Evolutionary conservation across 2,329 filamentous ascomycete species (phyloP).

Genomic region (Neophaeococcomyces aloes): DNA sequence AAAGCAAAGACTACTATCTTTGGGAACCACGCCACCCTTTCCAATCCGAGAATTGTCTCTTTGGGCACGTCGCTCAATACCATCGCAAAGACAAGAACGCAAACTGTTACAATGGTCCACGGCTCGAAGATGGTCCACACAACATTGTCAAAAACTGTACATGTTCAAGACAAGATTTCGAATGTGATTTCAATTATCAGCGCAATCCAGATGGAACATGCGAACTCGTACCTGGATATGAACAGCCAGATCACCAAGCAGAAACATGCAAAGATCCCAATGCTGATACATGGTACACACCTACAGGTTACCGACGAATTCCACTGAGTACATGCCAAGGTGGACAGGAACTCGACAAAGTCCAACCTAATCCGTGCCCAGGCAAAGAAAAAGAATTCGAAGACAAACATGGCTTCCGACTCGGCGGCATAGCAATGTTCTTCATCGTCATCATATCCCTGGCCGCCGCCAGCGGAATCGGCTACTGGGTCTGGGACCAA

Average conservation of each 20-base stretch:
- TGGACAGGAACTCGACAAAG: constrained; percentile 64
- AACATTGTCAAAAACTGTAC: constrained; percentile 65
- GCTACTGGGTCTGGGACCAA: constrained; percentile 55
- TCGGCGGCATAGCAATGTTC: constrained; percentile 67
- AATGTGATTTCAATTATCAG: constrained; percentile 96
- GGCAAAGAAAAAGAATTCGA: constrained; percentile 75
- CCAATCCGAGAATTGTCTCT: constrained; percentile 70
- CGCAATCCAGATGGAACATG: constrained; percentile 68
- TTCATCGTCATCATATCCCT: constrained; percentile 74
- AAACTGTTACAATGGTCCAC: constrained; percentile 71
- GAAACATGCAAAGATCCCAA: constrained; percentile 56
- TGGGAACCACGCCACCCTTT: constrained; percentile 82
- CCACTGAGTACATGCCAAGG: constrained; percentile 78
- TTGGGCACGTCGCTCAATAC: constrained; percentile 82
- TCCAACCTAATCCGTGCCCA: constrained; percentile 54
- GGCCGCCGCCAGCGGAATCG: constrained; percentile 56
- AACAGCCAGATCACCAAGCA: constrained; percentile 49
- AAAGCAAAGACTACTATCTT: constrained; percentile 59
- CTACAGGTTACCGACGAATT: constrained; percentile 80
- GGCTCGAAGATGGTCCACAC: constrained; percentile 46
- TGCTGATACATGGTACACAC: constrained; percentile 66
- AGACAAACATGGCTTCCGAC: constrained; percentile 49
- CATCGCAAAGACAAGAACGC: constrained; percentile 74
- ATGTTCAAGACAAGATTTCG: constrained; percentile 77
- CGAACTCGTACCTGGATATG: constrained; percentile 60